phyloP scores from a whole-genome alignment of 176 grass and related monocot species.

The Carex kokanica region DNA sequence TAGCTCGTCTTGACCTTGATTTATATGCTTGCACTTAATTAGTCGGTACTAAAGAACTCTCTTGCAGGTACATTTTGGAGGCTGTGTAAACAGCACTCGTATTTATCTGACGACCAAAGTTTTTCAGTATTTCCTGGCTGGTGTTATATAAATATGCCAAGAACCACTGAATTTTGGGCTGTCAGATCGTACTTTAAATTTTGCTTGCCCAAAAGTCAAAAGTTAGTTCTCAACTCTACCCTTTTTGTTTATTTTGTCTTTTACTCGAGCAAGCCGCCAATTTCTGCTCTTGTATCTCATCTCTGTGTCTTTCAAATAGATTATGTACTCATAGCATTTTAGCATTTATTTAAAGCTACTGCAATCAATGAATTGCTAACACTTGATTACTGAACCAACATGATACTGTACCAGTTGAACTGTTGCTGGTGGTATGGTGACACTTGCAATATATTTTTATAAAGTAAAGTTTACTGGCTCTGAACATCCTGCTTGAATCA shows the following conservation, averaged over 20 bases:
- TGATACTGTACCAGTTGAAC: not conserved
- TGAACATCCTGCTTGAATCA: too few relatives aligned
- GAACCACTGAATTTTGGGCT: slow-evolving; percentile 21
- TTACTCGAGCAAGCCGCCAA: not conserved
- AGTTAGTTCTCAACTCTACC: slow-evolving; percentile 14
- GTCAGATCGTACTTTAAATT: slow-evolving; percentile 19
- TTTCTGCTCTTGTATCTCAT: not conserved
- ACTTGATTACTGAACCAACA: not conserved
- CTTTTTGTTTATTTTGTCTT: slow-evolving; percentile 10
- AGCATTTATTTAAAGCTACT: not conserved
- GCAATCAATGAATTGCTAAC: not conserved
- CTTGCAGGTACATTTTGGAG: slow-evolving; percentile 27
- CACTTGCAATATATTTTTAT: not conserved
- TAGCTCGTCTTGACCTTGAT: not conserved
- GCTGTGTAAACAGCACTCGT: slow-evolving; percentile 19
- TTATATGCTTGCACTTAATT: not conserved
- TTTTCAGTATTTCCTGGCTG: slow-evolving; percentile 15
- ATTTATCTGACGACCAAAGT: slow-evolving; percentile 21
- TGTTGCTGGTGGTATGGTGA: not conserved
- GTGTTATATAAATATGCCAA: slow-evolving; percentile 29
- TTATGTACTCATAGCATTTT: not conserved
- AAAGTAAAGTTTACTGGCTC: not conserved
- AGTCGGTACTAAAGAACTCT: not conserved
- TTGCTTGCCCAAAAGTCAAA: slow-evolving; percentile 5
- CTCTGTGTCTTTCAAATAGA: not conserved